Percentiles rank a stretch among this genome's conserved stretches.
Evolutionary conservation across 2,329 filamentous ascomycete species (phyloP).

Genomic region (Paecilomyces dactylethromorphus): DNA sequence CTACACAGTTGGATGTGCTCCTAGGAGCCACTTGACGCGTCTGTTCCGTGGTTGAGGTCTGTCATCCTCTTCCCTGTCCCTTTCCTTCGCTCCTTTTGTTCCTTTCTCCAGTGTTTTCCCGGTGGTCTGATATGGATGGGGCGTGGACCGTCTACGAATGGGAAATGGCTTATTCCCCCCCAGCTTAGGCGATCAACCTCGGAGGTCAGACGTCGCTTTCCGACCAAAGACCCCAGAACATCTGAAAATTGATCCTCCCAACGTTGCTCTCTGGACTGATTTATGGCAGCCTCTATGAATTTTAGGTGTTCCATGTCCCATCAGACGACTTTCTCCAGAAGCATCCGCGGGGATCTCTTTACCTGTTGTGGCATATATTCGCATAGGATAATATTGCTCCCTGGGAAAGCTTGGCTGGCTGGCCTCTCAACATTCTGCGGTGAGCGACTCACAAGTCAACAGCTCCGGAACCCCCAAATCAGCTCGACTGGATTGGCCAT

Average conservation of each 20-base stretch:
- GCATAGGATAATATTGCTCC: background rate
- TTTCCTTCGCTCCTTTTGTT: background rate
- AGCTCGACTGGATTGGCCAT: background rate
- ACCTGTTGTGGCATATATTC: background rate
- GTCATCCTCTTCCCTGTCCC: background rate
- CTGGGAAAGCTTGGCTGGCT: no score
- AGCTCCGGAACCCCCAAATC: background rate
- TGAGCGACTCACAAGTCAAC: background rate
- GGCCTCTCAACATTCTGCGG: background rate
- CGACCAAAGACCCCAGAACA: background rate
- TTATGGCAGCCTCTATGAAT: background rate
- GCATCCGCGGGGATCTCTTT: background rate
- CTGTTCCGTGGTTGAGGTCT: background rate
- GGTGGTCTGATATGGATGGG: background rate
- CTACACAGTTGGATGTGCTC: background rate
- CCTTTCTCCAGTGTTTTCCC: background rate
- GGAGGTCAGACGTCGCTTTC: background rate
- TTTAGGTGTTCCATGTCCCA: no score
- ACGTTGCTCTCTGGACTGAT: background rate
- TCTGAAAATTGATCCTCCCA: background rate
- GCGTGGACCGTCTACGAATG: background rate
- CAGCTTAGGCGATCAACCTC: background rate
- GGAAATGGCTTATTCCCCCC: background rate
- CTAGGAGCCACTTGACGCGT: background rate
- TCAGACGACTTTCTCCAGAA: no score